Percentiles rank a stretch among this genome's conserved stretches.
Evolutionary conservation across 1,139 yeast species (phyloP).

Genomic region (Candida labiduridarum): DNA sequence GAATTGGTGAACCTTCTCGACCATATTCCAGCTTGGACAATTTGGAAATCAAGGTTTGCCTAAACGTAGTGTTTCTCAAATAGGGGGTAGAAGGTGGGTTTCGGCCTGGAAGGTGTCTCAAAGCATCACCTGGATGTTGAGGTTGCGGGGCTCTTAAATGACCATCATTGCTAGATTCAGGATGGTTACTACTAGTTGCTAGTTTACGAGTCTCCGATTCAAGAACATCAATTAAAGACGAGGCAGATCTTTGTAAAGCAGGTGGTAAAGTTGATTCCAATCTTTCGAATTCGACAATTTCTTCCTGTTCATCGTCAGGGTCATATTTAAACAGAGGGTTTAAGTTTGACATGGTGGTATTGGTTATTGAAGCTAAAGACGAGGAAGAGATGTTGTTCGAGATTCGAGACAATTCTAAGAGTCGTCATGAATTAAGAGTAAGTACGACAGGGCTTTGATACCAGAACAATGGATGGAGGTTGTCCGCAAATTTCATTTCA

Average conservation of each 20-base stretch:
- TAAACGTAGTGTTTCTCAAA: slow-evolving; percentile 14
- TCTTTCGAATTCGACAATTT: slow-evolving; percentile 41
- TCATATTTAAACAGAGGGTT: slow-evolving; percentile 6
- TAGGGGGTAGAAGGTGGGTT: slow-evolving; percentile 18
- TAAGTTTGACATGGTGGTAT: slow-evolving; percentile 8
- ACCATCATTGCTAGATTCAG: background rate
- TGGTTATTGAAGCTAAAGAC: background rate
- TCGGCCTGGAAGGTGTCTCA: slow-evolving; percentile 14
- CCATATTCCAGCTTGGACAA: slow-evolving; percentile 39
- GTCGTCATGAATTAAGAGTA: no score
- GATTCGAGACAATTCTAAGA: no score
- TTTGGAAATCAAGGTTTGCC: slow-evolving; percentile 30
- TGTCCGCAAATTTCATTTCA: no score
- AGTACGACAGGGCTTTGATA: no score
- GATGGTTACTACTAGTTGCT: slow-evolving; percentile 2
- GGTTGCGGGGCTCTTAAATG: slow-evolving; percentile 14
- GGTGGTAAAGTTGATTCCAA: slow-evolving; percentile 51
- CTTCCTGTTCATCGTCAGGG: slow-evolving; percentile 17
- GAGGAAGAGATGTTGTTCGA: background rate
- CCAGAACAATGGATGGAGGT: no score
- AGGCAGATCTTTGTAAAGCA: slow-evolving; percentile 42
- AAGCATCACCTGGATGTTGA: slow-evolving; percentile 12
- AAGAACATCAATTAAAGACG: slow-evolving; percentile 41
- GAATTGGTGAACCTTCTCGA: slow-evolving; percentile 51
- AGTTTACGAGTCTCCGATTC: slow-evolving; percentile 15